Conservation (phyloP, 163 green algal species). For the Trebouxiophyceae sp. region DNA sequence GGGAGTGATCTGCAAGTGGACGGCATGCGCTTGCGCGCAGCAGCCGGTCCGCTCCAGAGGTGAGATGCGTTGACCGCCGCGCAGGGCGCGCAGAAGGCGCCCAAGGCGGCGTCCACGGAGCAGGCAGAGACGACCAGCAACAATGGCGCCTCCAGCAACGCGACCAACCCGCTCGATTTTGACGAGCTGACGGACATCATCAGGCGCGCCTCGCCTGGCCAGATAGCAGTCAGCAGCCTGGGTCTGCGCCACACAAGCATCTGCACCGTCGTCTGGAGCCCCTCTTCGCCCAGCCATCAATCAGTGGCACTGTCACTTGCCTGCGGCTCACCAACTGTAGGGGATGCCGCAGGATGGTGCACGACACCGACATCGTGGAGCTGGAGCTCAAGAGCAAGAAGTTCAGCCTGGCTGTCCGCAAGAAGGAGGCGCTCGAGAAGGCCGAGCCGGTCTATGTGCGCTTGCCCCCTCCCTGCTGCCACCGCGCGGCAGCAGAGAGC, state of each 20-base stretch:
- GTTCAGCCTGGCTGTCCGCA: constrained; percentile 78
- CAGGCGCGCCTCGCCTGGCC: constrained; percentile 36
- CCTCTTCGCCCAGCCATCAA: neutral
- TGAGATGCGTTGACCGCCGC: no score
- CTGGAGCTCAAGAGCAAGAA: constrained; percentile 82
- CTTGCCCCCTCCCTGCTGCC: no score
- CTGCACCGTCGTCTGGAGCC: neutral
- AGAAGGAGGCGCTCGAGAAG: constrained; percentile 76
- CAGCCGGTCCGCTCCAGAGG: no score
- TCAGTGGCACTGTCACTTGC: neutral
- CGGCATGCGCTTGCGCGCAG: no score
- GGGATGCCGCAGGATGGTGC: constrained; percentile 55
- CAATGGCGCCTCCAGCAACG: constrained; percentile 5
- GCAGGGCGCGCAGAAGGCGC: no score
- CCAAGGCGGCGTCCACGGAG: no score
- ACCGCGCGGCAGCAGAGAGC: no score
- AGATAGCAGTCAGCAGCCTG: no score
- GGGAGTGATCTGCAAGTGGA: no score
- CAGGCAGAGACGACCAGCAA: neutral
- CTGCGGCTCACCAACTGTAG: neutral
- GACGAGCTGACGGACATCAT: constrained; percentile 65
- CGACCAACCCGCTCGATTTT: constrained; percentile 61
- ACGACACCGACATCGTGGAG: constrained; percentile 87
- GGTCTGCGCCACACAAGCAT: neutral
- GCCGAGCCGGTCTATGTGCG: constrained; percentile 30